phyloP scores from a whole-genome alignment of 108 stramenopile species.

The Nannochloropsis gaditana region DNA sequence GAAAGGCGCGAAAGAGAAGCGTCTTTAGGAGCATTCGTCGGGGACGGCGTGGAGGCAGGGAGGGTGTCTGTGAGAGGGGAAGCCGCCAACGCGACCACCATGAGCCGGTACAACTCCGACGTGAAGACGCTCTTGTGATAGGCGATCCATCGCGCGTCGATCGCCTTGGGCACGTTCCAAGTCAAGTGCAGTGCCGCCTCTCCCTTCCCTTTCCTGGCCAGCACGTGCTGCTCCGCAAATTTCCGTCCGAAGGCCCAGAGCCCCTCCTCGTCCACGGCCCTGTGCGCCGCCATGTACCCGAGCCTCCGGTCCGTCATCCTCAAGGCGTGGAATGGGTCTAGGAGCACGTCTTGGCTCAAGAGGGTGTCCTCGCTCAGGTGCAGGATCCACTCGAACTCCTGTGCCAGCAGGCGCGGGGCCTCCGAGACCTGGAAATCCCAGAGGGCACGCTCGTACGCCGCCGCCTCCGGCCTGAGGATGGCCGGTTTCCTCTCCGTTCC shows the following conservation, averaged over 20 bases:
- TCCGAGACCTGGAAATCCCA: not conserved
- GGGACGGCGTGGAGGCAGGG: not conserved
- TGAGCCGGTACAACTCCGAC: not conserved
- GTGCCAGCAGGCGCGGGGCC: not conserved
- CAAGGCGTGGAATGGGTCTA: not conserved
- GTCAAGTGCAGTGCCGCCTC: not conserved
- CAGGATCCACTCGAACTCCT: conserved; percentile 8
- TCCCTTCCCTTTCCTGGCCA: not conserved
- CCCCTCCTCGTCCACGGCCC: not conserved
- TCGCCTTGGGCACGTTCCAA: conserved; percentile 1
- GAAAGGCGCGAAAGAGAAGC: too few species aligned
- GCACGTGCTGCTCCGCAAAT: not conserved
- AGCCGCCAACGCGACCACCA: not conserved
- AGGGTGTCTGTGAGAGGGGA: not conserved
- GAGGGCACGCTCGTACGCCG: not conserved
- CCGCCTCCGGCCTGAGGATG: not conserved
- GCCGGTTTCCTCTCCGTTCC: not conserved
- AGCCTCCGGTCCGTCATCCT: not conserved
- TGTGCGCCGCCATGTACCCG: not conserved
- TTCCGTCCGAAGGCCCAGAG: not conserved
- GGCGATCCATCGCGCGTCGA: not conserved
- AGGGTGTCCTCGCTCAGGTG: conserved; percentile 5
- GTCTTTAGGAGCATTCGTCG: too few species aligned
- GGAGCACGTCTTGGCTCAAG: not conserved
- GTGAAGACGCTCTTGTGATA: not conserved